Base-by-base conservation (phyloP, 176 grass and related monocot genomes). In the Themeda triandra region DNA sequence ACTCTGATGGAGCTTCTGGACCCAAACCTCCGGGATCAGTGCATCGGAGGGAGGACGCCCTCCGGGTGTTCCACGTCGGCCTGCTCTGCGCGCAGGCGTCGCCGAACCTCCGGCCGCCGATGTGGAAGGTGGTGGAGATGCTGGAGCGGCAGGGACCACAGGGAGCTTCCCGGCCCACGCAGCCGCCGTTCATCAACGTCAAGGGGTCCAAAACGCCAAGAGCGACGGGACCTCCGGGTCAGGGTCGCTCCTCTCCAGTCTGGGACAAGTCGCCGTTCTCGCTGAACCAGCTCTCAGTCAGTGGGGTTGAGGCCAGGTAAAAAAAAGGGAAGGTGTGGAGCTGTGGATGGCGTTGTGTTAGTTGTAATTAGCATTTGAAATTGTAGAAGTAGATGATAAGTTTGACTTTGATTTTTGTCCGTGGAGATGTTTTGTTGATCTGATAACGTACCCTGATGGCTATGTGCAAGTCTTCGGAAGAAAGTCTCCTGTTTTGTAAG, bases 101-200 rank as follows among this genome's bases (percentile, higher is more conserved):
- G 54, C 89, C 94, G 6, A 97, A 77, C 81, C 87, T 97, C 0
- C 59, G 94, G 56, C 92, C 89, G 0, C 87, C 90, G 9, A 97
- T 92, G 94, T 90, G 94, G 94, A 92, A 90, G 89, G 87, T 90
- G 71, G 90, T 94, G 10, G 94, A 94, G 63, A 90, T 94, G 85
- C 83, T 97, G 25, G n/a, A 92, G 73, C 17, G 29, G 73, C 19
- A 48, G 87, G 11, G 81, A 48, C n/a, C 51, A 54, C 0, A 73
- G n/a, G 30, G 85, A 0, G 27, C 24, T 77, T 13, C 89, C 7
- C 71, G 45, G 77, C 94, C 94, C 0, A 87, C 85, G 0, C 87
- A 85, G 71, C 94, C 92, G 0, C 94, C 94, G 21, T 97, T 97
- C 77, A 84, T 97, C 76, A 7, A 88, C 44, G 35, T 94, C 0